phyloP scores from a whole-genome alignment of 352 stramenopile genomes.

The Pythium aquatile region DNA sequence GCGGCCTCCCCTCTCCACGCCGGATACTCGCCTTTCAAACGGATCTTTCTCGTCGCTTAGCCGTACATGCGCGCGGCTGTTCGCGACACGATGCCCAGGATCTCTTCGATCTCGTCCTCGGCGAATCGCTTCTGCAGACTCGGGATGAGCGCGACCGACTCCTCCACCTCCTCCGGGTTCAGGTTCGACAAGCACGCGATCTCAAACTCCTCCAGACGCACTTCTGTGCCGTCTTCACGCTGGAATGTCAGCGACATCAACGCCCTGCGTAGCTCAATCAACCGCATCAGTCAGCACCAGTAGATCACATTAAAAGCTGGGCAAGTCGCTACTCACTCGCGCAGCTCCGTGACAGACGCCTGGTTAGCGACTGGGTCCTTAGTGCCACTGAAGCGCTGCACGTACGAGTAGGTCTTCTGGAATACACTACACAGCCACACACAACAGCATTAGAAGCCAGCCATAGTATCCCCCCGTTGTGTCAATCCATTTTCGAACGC shows the following conservation, averaged over 20 bases:
- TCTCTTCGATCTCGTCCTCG: constrained; percentile 90
- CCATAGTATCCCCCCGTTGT: too few species aligned
- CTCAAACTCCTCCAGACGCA: constrained; percentile 88
- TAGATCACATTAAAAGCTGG: neutral
- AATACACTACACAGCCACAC: constrained; percentile 57
- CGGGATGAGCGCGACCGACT: constrained; percentile 85
- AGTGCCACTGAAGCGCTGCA: constrained; percentile 90
- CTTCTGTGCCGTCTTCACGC: constrained; percentile 77
- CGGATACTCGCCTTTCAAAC: neutral
- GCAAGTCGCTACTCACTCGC: constrained; percentile 54
- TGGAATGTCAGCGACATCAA: constrained; percentile 85
- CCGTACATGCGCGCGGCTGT: constrained; percentile 87
- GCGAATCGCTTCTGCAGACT: constrained; percentile 87
- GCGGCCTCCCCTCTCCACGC: too few species aligned
- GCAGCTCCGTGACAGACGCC: constrained; percentile 85
- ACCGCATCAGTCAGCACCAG: neutral
- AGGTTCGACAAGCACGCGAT: constrained; percentile 89
- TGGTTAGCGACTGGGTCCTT: constrained; percentile 91
- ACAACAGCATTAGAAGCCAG: neutral
- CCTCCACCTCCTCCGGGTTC: constrained; percentile 88
- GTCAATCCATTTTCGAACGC: constrained; percentile 9
- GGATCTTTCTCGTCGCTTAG: constrained; percentile 17
- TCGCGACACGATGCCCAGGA: constrained; percentile 84
- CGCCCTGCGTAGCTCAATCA: constrained; percentile 36
- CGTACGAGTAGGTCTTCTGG: constrained; percentile 91